These are phyloP conservation scores for Pelargonium cotyledonis DNA, from an alignment of 441 rosid genomes.

Conservation along the genomic window DNA sequence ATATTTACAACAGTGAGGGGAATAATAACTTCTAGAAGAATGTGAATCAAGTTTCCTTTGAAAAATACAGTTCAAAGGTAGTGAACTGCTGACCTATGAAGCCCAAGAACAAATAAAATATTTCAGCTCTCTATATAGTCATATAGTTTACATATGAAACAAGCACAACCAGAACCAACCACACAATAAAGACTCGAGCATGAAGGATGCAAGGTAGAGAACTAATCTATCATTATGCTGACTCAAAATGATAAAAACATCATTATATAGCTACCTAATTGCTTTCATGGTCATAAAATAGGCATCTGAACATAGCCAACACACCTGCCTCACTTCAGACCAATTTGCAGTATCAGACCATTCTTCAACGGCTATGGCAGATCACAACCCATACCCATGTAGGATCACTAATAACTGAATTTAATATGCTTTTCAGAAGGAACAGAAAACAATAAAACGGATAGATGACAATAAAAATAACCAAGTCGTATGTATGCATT, in stretches of 20 bases:
- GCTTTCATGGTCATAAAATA: background rate
- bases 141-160: no score
- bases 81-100: no score
- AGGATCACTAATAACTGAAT: conserved; percentile 3
- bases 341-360: conserved; percentile 17
- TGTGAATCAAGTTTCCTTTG: no score
- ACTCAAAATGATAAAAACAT: background rate
- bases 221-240: background rate
- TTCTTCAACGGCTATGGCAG: conserved; percentile 5
- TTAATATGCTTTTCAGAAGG: no score
- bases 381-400: conserved; percentile 14
- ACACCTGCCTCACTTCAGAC: conserved; percentile 20
- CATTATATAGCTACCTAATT: background rate
- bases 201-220: background rate
- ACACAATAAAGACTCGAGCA: background rate
- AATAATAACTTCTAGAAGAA: no score
- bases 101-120: no score
- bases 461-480: no score
- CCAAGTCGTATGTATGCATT: no score
- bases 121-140: no score
- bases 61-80: no score
- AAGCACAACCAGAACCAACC: no score
- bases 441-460: background rate
- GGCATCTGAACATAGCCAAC: background rate
- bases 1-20: no score